Percentiles rank a stretch among this genome's conserved stretches.
These are phyloP conservation scores for Tilletia caries DNA, from an alignment of 1,284 basidiomycete genomes.

Conservation along the genomic window DNA sequence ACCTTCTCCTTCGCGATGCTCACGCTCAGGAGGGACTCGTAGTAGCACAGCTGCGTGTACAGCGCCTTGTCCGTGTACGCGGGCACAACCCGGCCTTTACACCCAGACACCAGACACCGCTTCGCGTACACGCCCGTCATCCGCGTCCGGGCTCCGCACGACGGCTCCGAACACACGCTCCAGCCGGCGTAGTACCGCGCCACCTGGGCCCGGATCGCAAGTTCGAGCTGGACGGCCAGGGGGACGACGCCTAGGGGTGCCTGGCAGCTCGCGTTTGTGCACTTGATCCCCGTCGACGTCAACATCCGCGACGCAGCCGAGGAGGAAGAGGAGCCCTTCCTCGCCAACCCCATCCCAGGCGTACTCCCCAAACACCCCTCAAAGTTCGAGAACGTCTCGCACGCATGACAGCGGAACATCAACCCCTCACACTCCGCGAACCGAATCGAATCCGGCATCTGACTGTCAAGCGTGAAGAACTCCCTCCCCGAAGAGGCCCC, in stretches of 20 bases:
- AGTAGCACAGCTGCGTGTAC: conserved; percentile 50
- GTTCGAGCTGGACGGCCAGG: conserved; percentile 78
- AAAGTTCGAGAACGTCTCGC: conserved; percentile 26
- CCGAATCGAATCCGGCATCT: conserved; percentile 80
- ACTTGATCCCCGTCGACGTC: conserved; percentile 57
- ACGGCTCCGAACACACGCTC: conserved; percentile 80
- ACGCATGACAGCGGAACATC: conserved; percentile 34
- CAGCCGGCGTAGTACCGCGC: conserved; percentile 82
- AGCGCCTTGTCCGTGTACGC: conserved; percentile 46
- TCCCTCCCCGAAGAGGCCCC: conserved; percentile 62
- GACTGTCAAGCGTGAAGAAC: conserved; percentile 82
- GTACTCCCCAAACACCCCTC: conserved; percentile 18
- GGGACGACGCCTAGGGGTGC: conserved; percentile 62
- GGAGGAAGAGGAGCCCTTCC: neutral
- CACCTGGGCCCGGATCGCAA: conserved; percentile 74
- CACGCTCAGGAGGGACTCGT: conserved; percentile 41
- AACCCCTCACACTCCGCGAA: conserved; percentile 55
- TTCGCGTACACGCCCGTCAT: conserved; percentile 88
- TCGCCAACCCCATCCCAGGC: neutral
- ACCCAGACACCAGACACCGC: conserved; percentile 41
- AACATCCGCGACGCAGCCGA: conserved; percentile 17
- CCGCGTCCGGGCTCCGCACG: conserved; percentile 77
- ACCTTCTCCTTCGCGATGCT: conserved; percentile 11
- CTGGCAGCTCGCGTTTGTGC: conserved; percentile 61
- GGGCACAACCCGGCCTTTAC: conserved; percentile 32